Percentiles rank a stretch among this genome's conserved stretches.
phyloP scores from a whole-genome alignment of 805 yeast species.

The Wickerhamiella galacta region DNA sequence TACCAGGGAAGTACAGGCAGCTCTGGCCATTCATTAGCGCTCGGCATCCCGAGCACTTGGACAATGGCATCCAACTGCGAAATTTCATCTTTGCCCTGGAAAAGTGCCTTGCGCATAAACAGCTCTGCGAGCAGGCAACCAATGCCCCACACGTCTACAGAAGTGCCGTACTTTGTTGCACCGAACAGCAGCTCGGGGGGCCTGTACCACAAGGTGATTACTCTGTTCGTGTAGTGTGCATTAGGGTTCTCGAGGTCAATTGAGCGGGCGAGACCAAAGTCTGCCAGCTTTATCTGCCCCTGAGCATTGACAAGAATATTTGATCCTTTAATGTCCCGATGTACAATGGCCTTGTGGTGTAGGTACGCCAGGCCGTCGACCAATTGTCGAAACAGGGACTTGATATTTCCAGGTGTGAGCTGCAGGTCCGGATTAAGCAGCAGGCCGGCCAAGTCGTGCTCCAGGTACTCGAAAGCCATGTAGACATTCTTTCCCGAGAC shows the following conservation, averaged over 20 bases:
- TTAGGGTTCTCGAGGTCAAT: constrained; percentile 22
- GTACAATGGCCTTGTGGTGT: constrained; percentile 45
- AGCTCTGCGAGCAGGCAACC: constrained; percentile 83
- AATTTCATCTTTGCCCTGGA: constrained; percentile 80
- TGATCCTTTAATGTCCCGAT: constrained; percentile 90
- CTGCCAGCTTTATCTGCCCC: constrained; percentile 80
- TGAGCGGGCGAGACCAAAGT: constrained; percentile 73
- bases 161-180: constrained; percentile 75
- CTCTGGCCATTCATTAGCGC: constrained; percentile 54
- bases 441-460: constrained; percentile 83
- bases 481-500: constrained; percentile 54
- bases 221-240: constrained; percentile 85
- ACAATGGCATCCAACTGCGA: constrained; percentile 66
- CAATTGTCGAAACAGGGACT: constrained; percentile 63
- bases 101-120: constrained; percentile 55
- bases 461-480: constrained; percentile 88
- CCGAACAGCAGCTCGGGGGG: constrained; percentile 91
- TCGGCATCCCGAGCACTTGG: constrained; percentile 78
- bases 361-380: constrained; percentile 66
- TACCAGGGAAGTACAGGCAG: constrained; percentile 82
- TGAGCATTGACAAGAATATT: constrained; percentile 60
- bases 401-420: constrained; percentile 51
- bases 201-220: constrained; percentile 91
- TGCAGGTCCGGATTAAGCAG: constrained; percentile 55
- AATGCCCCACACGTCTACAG: constrained; percentile 92